Base-by-base conservation (phyloP, 2,329 filamentous ascomycete genomes). In the Neurospora sp. region DNA sequence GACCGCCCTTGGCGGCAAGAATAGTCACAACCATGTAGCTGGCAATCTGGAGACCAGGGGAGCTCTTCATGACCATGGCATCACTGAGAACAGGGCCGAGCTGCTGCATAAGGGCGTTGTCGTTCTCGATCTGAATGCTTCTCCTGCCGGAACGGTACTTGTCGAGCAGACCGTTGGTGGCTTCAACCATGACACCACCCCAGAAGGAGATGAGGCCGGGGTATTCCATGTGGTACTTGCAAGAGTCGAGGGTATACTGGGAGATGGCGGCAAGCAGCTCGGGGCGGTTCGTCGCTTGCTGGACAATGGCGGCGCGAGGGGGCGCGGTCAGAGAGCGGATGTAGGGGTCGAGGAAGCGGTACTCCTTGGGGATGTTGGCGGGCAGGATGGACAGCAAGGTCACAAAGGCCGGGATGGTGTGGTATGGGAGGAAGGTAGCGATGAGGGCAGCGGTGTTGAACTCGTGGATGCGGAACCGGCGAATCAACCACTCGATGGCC, bases 1-100 rank as follows among this genome's bases (percentile, higher is more conserved):
- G 84, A 66, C 87, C 86, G 0, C 91, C 89, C 80, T 97, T 97
- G 67, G 92, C 89, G 6, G 92, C 93, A 72, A 98, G 86, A 67
- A 98, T 89, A 6, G 93, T 88, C 69, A 94, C 86, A 23, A 97
- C 89, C 91, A 97, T 97, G 79, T 97, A 98, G 70, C 92, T 94
- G 17, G 91, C 93, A 71, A 96, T 87, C 73, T 94, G 91, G 57
- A 97, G 83, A 72, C 95, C 92, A 0, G 93, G 87, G 0, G 90
- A 89, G 71, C 91, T 89, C 75, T 89, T 89, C 82, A 95, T 86
- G 8, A 89, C 85, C 71, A 98, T 85, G 1, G 91, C 92, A 73
- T 92, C 89, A 71, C 92, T 91, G 39, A 99, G 84, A 2, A 93
- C 75, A 83, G 93, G 79, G 84, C 84, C 77, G 86, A 88, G 76